Percentiles rank a stretch among this genome's conserved stretches.
phyloP scores from a whole-genome alignment of 768 basidiomycete genomes.

The Leccinum disarticulatum region DNA sequence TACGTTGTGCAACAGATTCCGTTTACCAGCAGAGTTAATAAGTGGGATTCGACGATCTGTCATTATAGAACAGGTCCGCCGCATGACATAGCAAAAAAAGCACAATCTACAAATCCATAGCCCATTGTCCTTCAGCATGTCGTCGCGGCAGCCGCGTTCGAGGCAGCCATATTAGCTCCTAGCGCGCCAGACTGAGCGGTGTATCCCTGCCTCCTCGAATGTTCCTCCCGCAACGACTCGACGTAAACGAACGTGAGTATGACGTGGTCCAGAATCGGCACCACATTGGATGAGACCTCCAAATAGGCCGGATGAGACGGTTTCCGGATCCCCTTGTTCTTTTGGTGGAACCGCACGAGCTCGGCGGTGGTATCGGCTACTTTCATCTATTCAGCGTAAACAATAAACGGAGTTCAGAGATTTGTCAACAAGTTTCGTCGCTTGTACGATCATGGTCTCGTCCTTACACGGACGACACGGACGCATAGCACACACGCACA shows the following conservation, averaged over 20 bases:
- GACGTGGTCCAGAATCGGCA: slow-evolving; percentile 26
- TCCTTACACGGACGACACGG: background rate
- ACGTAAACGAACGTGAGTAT: slow-evolving; percentile 28
- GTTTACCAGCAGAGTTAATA: background rate
- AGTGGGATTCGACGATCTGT: background rate
- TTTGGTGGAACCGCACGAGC: slow-evolving; percentile 26
- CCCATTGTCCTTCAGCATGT: background rate
- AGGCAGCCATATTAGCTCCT: background rate
- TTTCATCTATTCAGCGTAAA: slow-evolving; percentile 18
- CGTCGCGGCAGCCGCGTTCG: background rate
- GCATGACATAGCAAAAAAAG: background rate
- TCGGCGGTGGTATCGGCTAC: slow-evolving; percentile 8
- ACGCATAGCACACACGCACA: background rate
- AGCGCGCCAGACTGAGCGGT: background rate
- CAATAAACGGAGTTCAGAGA: background rate
- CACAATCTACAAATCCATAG: background rate
- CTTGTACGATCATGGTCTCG: background rate
- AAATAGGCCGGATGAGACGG: slow-evolving; percentile 25
- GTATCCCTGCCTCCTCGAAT: background rate
- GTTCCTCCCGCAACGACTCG: slow-evolving; percentile 20
- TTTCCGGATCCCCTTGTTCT: slow-evolving; percentile 23
- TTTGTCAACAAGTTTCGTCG: background rate
- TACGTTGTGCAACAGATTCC: no score
- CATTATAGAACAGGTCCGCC: background rate
- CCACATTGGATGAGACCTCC: slow-evolving; percentile 15